Base-by-base conservation (phyloP, 257 asterid species). In the Primulina eburnea region DNA sequence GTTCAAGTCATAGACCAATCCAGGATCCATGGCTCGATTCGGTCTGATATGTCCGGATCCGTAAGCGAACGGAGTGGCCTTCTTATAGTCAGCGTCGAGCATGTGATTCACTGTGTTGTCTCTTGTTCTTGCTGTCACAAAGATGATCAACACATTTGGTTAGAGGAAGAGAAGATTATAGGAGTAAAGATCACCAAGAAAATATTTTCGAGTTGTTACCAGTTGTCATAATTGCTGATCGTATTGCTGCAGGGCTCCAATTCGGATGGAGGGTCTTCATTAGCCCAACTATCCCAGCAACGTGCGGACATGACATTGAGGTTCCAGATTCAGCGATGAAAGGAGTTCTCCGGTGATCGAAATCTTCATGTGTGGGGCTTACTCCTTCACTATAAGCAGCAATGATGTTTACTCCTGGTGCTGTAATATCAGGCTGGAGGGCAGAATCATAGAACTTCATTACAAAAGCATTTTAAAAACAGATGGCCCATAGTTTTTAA, bases 231-330 rank as follows among this genome's bases (percentile, higher is more conserved):
- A 87, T 81, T 9, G 96, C 87, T 5, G 96, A 89, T 55, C 77
- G 35, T 57, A 87, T 75, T 20, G 92, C 96, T 3, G 87, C 88
- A 0, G 95, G 88, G 74, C 84, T 85, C 95, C 95, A 87, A 9
- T 84, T 66, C 1, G 92, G 96, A 61, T 84, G 82, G 67, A 81
- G 75, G 9, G 77, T 65, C 62, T 78, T 82, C 69, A 87, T 79
- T 33, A 89, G 82, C 67, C 87, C 93, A 0, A 66, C 94, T 0
- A 85, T 75, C 0, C 93, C 93, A 21, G 94, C 18, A 7, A 89
- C 87, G 62, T 89, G 96, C 11, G 93, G 96, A 60, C 96, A 87
- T 7, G 96, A 70, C 92, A 87, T 85, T 0, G 92, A 89, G 8
- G 96, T 89, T 2, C 94, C 90, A 0, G 85, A 79, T 0, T 55